phyloP scores from a whole-genome alignment of 148 eudicot genomes.

The Pouteria glomerata region DNA sequence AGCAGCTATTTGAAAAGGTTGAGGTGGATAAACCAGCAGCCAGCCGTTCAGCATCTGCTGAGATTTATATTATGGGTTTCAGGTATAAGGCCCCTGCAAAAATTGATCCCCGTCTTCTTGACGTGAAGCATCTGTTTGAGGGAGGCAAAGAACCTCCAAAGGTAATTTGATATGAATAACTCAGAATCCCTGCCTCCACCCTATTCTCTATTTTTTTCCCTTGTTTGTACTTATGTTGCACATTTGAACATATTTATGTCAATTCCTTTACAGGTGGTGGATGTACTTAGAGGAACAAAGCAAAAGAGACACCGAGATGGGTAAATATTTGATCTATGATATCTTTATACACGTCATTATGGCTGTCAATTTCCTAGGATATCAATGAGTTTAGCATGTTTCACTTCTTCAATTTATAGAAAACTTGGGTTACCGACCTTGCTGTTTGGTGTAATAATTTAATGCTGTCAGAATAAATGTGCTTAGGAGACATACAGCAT shows the following conservation, averaged over 20 bases:
- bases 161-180: constrained; percentile 28
- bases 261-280: constrained; percentile 65
- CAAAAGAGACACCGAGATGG: constrained; percentile 86
- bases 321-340: constrained; percentile 27
- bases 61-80: constrained; percentile 66
- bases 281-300: constrained; percentile 65
- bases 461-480: not conserved
- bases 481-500: not conserved
- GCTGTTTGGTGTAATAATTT: not conserved
- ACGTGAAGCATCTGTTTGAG: constrained; percentile 75
- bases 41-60: constrained; percentile 94
- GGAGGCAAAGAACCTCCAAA: constrained; percentile 74
- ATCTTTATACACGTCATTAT: not conserved
- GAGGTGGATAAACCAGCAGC: constrained; percentile 91
- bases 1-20: constrained; percentile 88
- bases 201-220: not conserved
- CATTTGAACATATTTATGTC: no score
- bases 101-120: constrained; percentile 93
- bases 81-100: constrained; percentile 94
- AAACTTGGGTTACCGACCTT: not conserved
- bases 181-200: not conserved
- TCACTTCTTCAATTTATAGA: not conserved
- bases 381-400: not conserved
- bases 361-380: not conserved
- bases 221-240: not conserved